Evolutionary conservation across 1,284 basidiomycete genomes (phyloP).

Genomic region (Moniliophthora roreri): DNA sequence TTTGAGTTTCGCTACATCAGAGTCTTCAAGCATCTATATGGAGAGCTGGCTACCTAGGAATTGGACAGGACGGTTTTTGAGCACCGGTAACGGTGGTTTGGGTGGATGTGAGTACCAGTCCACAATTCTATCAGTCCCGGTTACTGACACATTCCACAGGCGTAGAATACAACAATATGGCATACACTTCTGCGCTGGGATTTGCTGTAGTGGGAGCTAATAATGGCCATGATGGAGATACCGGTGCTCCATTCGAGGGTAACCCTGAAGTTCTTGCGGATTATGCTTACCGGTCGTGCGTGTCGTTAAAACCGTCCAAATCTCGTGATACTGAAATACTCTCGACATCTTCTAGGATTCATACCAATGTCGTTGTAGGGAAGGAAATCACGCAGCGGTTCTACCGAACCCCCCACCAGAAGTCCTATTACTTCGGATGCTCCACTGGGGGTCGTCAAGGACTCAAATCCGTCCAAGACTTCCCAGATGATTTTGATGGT

Average conservation of each 20-base stretch:
- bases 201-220: constrained; percentile 13
- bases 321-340: neutral
- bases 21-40: constrained; percentile 8
- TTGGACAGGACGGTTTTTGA: constrained; percentile 13
- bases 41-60: constrained; percentile 14
- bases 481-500: constrained; percentile 23
- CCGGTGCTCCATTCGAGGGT: constrained; percentile 9
- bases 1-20: constrained; percentile 10
- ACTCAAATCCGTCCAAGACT: constrained; percentile 16
- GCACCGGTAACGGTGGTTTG: constrained; percentile 3
- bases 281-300: constrained; percentile 12
- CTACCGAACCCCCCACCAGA: constrained; percentile 12
- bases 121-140: too few species aligned
- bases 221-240: constrained; percentile 14
- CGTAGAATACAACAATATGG: constrained; percentile 9
- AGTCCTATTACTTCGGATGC: constrained; percentile 21
- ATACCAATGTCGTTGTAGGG: constrained; percentile 14
- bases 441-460: constrained; percentile 23
- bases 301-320: too few species aligned
- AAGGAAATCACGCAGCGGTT: constrained; percentile 17
- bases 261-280: constrained; percentile 11
- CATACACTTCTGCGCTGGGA: constrained; percentile 6
- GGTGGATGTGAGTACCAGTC: neutral
- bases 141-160: too few species aligned
- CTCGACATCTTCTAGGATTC: constrained; percentile 11